These are phyloP conservation scores for Lycium barbarum DNA, from an alignment of 257 asterid species.

Conservation along the genomic window DNA sequence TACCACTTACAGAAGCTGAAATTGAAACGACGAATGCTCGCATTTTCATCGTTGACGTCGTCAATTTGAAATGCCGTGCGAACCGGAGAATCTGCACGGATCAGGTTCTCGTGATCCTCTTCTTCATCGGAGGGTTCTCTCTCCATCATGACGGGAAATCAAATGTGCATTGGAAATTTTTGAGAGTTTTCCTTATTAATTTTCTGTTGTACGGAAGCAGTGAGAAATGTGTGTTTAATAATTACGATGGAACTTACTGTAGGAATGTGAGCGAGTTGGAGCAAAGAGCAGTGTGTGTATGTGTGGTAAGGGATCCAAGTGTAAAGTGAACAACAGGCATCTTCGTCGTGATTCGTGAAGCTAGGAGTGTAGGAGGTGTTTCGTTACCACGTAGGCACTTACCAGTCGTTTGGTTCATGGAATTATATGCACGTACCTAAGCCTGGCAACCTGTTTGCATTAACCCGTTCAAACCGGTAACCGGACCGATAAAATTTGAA, in stretches of 20 bases:
- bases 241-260: neutral
- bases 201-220: neutral
- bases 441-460: too few species aligned
- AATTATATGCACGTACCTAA: neutral
- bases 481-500: too few species aligned
- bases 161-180: conserved; percentile 14
- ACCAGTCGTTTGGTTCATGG: neutral
- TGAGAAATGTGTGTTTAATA: neutral
- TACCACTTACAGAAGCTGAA: conserved; percentile 66
- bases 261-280: neutral
- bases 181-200: neutral
- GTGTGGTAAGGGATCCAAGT: neutral
- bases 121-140: conserved; percentile 81
- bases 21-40: conserved; percentile 38
- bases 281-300: neutral
- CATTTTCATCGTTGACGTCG: conserved; percentile 14
- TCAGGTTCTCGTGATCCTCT: conserved; percentile 74
- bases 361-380: neutral
- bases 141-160: conserved; percentile 46
- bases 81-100: conserved; percentile 48
- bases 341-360: conserved; percentile 23
- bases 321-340: neutral
- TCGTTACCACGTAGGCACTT: neutral
- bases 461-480: too few species aligned
- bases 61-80: conserved; percentile 44